Evolutionary conservation across 306 rosid species (phyloP).

Genomic region (Medicago arabica): DNA sequence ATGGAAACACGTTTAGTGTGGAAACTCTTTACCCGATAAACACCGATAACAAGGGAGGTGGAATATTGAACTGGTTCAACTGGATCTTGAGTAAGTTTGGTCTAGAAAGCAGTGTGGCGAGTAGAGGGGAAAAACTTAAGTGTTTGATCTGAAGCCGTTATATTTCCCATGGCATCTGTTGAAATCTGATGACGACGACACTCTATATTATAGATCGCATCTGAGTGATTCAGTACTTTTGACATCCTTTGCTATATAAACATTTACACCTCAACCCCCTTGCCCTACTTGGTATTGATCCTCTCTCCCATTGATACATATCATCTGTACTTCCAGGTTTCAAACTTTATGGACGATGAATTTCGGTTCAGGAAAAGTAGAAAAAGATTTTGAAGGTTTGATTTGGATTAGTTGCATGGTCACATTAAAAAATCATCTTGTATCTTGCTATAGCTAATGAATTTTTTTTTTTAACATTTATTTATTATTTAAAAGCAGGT

Average conservation of each 20-base stretch:
- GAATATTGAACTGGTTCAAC: constrained; percentile 67
- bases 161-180: constrained; percentile 89
- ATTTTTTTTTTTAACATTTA: constrained; percentile 40
- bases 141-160: constrained; percentile 55
- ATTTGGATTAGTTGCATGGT: constrained; percentile 28
- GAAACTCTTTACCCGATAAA: constrained; percentile 75
- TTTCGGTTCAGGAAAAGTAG: constrained; percentile 62
- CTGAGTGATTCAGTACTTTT: constrained; percentile 45
- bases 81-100: constrained; percentile 76
- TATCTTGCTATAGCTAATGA: constrained; percentile 20
- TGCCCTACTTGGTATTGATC: neutral
- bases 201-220: constrained; percentile 69
- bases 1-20: constrained; percentile 62
- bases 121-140: constrained; percentile 52
- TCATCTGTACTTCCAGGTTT: constrained; percentile 58
- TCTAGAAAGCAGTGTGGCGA: constrained; percentile 48
- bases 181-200: constrained; percentile 61
- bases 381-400: constrained; percentile 69
- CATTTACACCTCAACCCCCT: neutral
- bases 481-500: constrained; percentile 50
- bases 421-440: constrained; percentile 19
- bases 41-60: constrained; percentile 49
- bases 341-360: constrained; percentile 75
- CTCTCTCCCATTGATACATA: constrained; percentile 1
- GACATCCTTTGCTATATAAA: neutral